phyloP scores from a whole-genome alignment of 768 basidiomycete genomes.

The Psilocybe azurescens region DNA sequence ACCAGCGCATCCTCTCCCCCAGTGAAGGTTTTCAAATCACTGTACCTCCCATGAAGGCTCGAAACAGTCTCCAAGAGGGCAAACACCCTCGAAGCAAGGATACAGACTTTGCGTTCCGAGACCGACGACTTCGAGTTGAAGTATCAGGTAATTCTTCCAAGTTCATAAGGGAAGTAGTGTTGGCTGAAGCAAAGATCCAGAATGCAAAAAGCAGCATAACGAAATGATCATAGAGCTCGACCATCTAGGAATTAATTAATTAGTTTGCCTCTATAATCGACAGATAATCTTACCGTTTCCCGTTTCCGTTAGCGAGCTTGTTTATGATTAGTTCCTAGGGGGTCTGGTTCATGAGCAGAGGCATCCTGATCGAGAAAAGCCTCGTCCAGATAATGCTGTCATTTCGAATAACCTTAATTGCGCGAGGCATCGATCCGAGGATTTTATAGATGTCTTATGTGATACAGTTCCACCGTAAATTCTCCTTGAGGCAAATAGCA shows the following conservation, averaged over 20 bases:
- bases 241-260: slow-evolving; percentile 24
- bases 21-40: background rate
- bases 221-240: slow-evolving; percentile 32
- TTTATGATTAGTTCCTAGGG: slow-evolving; percentile 1
- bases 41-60: slow-evolving; percentile 15
- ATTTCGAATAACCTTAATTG: background rate
- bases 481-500: background rate
- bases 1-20: background rate
- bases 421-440: background rate
- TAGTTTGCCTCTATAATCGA: background rate
- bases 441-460: background rate
- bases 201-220: slow-evolving; percentile 26
- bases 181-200: slow-evolving; percentile 17
- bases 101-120: slow-evolving; percentile 22
- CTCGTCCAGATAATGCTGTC: background rate
- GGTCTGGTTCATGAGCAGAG: background rate
- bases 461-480: background rate
- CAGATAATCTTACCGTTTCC: background rate
- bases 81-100: slow-evolving; percentile 20
- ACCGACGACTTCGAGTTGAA: slow-evolving; percentile 24
- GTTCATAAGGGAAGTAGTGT: background rate
- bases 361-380: background rate
- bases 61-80: slow-evolving; percentile 21
- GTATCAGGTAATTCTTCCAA: slow-evolving; percentile 19
- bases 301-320: background rate